Evolutionary conservation across 305 asterid species (phyloP).

Genomic region (Rubia balearica): DNA sequence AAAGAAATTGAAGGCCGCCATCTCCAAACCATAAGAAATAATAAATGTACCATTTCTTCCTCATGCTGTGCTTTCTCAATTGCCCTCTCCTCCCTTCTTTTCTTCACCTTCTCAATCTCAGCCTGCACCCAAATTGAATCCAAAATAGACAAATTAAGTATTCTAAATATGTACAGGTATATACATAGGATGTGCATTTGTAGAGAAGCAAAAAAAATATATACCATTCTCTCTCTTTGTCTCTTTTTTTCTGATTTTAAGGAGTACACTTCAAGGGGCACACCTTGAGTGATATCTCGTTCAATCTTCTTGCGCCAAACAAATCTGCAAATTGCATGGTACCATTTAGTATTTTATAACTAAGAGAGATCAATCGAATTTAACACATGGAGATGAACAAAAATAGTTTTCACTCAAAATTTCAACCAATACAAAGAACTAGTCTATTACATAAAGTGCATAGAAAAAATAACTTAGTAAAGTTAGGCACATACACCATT

Average conservation of each 20-base stretch:
- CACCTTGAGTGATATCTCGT: constrained; percentile 62
- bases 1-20: background rate
- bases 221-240: constrained; percentile 74
- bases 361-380: background rate
- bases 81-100: constrained; percentile 91
- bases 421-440: background rate
- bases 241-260: constrained; percentile 70
- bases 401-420: background rate
- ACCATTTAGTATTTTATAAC: background rate
- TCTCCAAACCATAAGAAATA: background rate
- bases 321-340: constrained; percentile 34
- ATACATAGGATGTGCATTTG: background rate
- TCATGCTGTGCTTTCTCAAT: constrained; percentile 86
- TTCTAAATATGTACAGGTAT: background rate
- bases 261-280: constrained; percentile 64
- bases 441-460: background rate
- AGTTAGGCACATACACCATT: background rate
- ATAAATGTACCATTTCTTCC: constrained; percentile 75
- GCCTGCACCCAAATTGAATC: constrained; percentile 38
- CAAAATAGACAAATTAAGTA: background rate
- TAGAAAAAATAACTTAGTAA: background rate
- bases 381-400: background rate
- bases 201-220: background rate
- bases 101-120: constrained; percentile 83
- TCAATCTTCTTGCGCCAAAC: constrained; percentile 90